Conservation (phyloP, 768 basidiomycete species). For the Piloderma croceum region DNA sequence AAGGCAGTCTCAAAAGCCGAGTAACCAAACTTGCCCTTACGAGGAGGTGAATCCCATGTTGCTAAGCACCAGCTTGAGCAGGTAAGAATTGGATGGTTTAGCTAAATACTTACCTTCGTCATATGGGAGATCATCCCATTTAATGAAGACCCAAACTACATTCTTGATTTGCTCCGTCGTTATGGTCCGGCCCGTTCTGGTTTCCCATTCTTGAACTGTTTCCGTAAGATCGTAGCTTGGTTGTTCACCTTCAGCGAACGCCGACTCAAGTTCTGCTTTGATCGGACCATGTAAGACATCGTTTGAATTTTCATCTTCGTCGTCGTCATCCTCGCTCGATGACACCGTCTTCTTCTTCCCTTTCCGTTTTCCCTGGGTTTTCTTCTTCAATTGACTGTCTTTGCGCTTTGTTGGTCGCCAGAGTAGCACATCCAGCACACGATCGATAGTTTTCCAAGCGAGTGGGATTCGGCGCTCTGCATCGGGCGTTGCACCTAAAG, state of each 20-base stretch:
- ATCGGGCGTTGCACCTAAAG: slow-evolving; percentile 41
- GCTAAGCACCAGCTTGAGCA: slow-evolving; percentile 38
- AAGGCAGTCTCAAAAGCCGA: slow-evolving; percentile 66
- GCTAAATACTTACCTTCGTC: slow-evolving; percentile 66
- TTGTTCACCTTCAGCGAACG: slow-evolving; percentile 57
- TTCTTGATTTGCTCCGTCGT: slow-evolving; percentile 45
- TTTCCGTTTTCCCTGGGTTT: slow-evolving; percentile 17
- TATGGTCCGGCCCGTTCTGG: slow-evolving; percentile 35
- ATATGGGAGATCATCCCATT: slow-evolving; percentile 93
- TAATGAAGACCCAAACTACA: slow-evolving; percentile 81
- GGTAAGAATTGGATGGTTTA: slow-evolving; percentile 5
- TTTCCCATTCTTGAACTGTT: slow-evolving; percentile 60
- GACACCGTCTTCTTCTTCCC: slow-evolving; percentile 26
- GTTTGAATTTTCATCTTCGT: slow-evolving; percentile 18
- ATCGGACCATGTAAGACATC: slow-evolving; percentile 22
- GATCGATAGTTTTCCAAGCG: slow-evolving; percentile 86
- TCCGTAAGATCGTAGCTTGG: slow-evolving; percentile 51
- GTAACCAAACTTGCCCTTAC: slow-evolving; percentile 49
- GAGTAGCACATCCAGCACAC: slow-evolving; percentile 77
- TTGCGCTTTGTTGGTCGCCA: slow-evolving; percentile 40
- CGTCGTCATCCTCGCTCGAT: slow-evolving; percentile 20
- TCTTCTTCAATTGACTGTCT: slow-evolving; percentile 19
- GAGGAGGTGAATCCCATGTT: slow-evolving; percentile 91
- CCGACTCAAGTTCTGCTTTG: slow-evolving; percentile 26
- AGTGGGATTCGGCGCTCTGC: slow-evolving; percentile 71